Conservation (phyloP, 768 basidiomycete species). For the Tricholoma sp. region DNA sequence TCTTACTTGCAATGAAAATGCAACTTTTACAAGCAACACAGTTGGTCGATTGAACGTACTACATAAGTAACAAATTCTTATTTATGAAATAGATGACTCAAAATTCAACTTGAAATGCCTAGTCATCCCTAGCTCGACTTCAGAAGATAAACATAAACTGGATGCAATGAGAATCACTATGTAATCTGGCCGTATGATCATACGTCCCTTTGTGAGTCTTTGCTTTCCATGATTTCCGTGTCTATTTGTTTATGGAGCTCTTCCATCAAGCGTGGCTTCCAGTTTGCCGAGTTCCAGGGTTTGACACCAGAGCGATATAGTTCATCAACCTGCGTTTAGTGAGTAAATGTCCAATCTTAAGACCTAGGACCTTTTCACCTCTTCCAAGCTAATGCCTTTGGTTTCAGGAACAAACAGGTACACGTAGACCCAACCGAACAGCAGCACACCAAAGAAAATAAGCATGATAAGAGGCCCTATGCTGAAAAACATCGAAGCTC, state of each 20-base stretch:
- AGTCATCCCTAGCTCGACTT: no score
- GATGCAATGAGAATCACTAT: no score
- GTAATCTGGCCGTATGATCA: no score
- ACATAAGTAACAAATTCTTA: no score
- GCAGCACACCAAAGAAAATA: conserved; percentile 72
- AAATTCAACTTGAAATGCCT: no score
- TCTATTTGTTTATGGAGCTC: conserved; percentile 29
- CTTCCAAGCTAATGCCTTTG: conserved; percentile 71
- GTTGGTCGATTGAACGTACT: no score
- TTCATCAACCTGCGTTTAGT: conserved; percentile 56
- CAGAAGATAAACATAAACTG: no score
- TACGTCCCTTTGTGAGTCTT: background rate
- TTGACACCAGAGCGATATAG: conserved; percentile 62
- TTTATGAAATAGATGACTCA: no score
- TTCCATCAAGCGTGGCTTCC: conserved; percentile 49
- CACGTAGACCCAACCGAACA: conserved; percentile 68
- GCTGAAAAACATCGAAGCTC: conserved; percentile 19
- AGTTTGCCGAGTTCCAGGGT: conserved; percentile 60
- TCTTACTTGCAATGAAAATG: no score
- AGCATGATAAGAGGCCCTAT: conserved; percentile 73
- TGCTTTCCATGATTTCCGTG: background rate
- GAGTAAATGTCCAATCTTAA: background rate
- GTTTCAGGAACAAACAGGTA: conserved; percentile 79
- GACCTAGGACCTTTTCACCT: conserved; percentile 31
- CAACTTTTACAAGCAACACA: no score